Base-by-base conservation (phyloP, 495 filamentous ascomycete genomes). In the Talaromyces trachyspermus region DNA sequence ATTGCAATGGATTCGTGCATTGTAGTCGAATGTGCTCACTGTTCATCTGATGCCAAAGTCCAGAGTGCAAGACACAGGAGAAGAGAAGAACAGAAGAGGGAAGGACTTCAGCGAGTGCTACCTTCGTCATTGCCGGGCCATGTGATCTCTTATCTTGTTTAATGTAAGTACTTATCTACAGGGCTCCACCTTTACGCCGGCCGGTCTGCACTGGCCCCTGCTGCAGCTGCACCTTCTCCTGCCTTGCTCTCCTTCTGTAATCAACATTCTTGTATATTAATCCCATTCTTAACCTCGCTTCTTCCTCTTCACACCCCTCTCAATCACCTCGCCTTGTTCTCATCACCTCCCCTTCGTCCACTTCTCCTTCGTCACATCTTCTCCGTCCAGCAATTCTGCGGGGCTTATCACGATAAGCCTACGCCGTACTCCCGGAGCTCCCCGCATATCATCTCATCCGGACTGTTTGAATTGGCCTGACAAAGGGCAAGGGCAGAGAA, bases 331-430 rank as follows among this genome's bases (percentile, higher is more conserved):
- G 5, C 40, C 5, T 51, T 36, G 5, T 23, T 49, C 11, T 32
- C 39, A 38, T 29, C 15, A 12, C 12, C 36, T 40, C 15, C n/a
- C n/a, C n/a, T n/a, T 40, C 29, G 19, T 49, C 0, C 62, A 63
- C 64, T 61, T 60, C 54, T 50, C 59, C 46, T 56, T 51, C 42
- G 49, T 48, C 22, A 15, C 19, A 30, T 30, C 27, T 30, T 30
- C 6, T 6, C 12, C 27, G 6, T 7, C 12, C 27, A 6, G 27
- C 27, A 30, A 6, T 30, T 30, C 14, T 42, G 39, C 39, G 39
- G 39, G 39, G 39, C 39, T 42, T 42, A 42, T 42, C 39, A 23
- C 26, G 39, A 42, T 42, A 42, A 42, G 38, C 33, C 20, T 18
- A 37, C 15, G 5, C 33, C 33, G 1, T 37, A 12, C 39, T 42